Conservation (phyloP, 441 rosid genomes). For the Breynia disticha region DNA sequence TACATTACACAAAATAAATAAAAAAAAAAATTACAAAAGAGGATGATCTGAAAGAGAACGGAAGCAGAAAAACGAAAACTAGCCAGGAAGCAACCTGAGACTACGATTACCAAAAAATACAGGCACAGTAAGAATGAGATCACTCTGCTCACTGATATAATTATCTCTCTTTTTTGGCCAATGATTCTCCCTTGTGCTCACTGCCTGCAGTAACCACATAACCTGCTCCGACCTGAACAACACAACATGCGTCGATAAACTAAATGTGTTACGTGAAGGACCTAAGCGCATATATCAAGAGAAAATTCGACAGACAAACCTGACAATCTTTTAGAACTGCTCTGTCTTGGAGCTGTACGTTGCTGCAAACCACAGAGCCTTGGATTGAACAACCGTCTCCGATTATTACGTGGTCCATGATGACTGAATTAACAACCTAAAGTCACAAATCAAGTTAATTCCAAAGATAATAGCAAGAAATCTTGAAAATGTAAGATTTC, state of each 20-base stretch:
- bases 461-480: neutral
- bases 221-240: slow-evolving; percentile 69
- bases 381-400: slow-evolving; percentile 92
- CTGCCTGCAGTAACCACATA: slow-evolving; percentile 58
- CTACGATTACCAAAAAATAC: too few relatives aligned
- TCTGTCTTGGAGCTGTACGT: slow-evolving; percentile 86
- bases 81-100: neutral
- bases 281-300: neutral
- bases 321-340: slow-evolving; percentile 76
- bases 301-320: slow-evolving; percentile 27
- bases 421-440: slow-evolving; percentile 79
- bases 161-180: slow-evolving; percentile 62
- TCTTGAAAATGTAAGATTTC: too few relatives aligned
- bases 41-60: neutral
- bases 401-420: slow-evolving; percentile 77
- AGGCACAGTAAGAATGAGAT: neutral
- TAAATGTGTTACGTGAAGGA: neutral
- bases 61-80: neutral
- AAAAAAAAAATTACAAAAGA: neutral
- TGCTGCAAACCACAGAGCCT: slow-evolving; percentile 87
- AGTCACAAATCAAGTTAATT: slow-evolving; percentile 1
- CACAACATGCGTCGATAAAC: neutral
- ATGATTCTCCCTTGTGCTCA: slow-evolving; percentile 76
- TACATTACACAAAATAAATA: neutral
- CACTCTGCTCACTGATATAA: neutral